phyloP scores from a whole-genome alignment of 2,329 filamentous ascomycete species.

The Fusarium sp. region DNA sequence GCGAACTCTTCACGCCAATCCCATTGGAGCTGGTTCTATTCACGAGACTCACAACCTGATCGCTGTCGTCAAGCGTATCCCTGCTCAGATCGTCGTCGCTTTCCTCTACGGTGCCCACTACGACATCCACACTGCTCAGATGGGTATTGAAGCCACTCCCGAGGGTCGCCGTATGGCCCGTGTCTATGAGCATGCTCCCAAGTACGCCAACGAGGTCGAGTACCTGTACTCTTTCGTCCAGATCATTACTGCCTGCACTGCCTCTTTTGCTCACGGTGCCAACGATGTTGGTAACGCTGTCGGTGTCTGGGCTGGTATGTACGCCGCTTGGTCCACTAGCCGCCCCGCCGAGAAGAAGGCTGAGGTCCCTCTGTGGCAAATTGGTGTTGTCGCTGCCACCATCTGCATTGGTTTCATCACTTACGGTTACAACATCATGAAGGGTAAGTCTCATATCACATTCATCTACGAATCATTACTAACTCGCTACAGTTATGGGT shows the following conservation, averaged over 20 bases:
- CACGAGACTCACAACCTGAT: slow-evolving; percentile 81
- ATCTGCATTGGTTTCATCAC: slow-evolving; percentile 77
- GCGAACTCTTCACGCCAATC: slow-evolving; percentile 80
- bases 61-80: slow-evolving; percentile 72
- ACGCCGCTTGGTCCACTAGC: slow-evolving; percentile 74
- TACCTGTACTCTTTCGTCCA: slow-evolving; percentile 76
- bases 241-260: slow-evolving; percentile 76
- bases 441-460: slow-evolving; percentile 63
- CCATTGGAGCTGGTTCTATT: slow-evolving; percentile 76
- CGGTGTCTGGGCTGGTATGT: slow-evolving; percentile 77
- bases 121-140: slow-evolving; percentile 83
- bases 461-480: neutral
- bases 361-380: slow-evolving; percentile 79
- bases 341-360: slow-evolving; percentile 71
- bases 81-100: slow-evolving; percentile 73
- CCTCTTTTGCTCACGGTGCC: slow-evolving; percentile 80
- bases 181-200: slow-evolving; percentile 69
- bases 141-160: slow-evolving; percentile 76
- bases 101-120: slow-evolving; percentile 82
- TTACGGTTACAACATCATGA: slow-evolving; percentile 89
- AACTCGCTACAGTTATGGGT: slow-evolving; percentile 72
- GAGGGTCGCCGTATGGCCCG: slow-evolving; percentile 75
- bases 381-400: slow-evolving; percentile 73
- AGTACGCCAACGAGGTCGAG: slow-evolving; percentile 79
- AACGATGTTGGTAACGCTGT: slow-evolving; percentile 82